Evolutionary conservation across 352 stramenopile species (phyloP).

Genomic region (Paralagenidium karlingii): DNA sequence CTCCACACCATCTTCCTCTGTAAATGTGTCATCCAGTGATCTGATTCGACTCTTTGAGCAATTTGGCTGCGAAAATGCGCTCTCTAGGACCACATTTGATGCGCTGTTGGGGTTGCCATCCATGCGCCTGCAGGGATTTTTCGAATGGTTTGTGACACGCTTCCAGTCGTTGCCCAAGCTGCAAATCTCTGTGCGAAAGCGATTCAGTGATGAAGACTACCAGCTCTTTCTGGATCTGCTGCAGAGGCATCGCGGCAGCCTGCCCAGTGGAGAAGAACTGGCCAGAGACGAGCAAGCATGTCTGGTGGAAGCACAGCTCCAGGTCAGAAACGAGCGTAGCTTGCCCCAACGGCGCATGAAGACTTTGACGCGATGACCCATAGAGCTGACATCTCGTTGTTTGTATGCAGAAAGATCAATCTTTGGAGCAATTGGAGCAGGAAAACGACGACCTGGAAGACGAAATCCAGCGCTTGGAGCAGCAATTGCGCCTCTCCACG

Average conservation of each 20-base stretch:
- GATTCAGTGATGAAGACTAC: too few relatives aligned
- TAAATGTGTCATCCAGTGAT: too few relatives aligned
- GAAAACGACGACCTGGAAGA: constrained; percentile 11
- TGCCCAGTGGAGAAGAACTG: constrained; percentile 13
- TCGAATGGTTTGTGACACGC: constrained; percentile 23
- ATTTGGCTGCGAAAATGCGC: too few relatives aligned
- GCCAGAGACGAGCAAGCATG: constrained; percentile 7
- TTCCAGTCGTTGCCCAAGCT: too few relatives aligned
- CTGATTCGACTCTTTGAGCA: too few relatives aligned
- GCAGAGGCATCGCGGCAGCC: not conserved
- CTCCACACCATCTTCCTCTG: too few relatives aligned
- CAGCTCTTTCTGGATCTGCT: constrained; percentile 16
- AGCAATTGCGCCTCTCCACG: constrained; percentile 9
- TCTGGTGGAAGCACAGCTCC: constrained; percentile 5
- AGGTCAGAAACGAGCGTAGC: too few relatives aligned
- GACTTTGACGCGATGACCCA: not conserved
- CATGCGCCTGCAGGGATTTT: constrained; percentile 24
- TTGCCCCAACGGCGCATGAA: not conserved
- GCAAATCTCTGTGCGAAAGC: too few relatives aligned
- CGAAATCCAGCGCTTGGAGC: constrained; percentile 17
- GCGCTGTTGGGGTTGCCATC: constrained; percentile 23
- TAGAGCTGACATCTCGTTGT: not conserved
- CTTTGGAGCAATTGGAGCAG: constrained; percentile 12
- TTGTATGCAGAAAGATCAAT: constrained; percentile 5
- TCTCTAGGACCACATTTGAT: too few relatives aligned